These are phyloP conservation scores for Ceratocystiopsis brevicomis DNA, from an alignment of 2,329 filamentous ascomycete genomes.

Conservation along the genomic window DNA sequence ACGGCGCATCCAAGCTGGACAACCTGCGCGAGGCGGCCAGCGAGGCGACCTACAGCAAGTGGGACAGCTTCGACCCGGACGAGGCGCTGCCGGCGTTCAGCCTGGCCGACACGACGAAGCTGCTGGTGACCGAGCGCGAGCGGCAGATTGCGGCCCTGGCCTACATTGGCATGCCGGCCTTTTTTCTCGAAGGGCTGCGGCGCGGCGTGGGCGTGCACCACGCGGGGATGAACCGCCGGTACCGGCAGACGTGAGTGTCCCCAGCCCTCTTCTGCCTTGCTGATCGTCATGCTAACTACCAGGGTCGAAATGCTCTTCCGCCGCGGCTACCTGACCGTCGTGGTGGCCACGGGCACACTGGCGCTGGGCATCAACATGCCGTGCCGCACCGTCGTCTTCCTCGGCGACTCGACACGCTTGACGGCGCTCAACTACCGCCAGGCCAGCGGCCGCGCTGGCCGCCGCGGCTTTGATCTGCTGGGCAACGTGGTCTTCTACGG, in stretches of 20 bases:
- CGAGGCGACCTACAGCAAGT: constrained; percentile 30
- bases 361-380: constrained; percentile 71
- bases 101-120: constrained; percentile 43
- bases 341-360: constrained; percentile 59
- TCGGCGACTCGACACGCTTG: constrained; percentile 52
- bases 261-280: not conserved
- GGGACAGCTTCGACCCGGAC: constrained; percentile 48
- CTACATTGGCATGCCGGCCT: constrained; percentile 28
- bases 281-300: no score
- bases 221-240: constrained; percentile 59
- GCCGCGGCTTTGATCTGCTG: constrained; percentile 61
- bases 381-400: constrained; percentile 64
- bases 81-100: constrained; percentile 43
- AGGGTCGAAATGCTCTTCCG: constrained; percentile 57
- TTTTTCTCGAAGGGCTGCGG: constrained; percentile 39
- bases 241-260: constrained; percentile 40
- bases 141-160: constrained; percentile 31
- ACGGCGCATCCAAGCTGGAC: constrained; percentile 33
- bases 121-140: constrained; percentile 38
- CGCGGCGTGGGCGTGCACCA: constrained; percentile 63
- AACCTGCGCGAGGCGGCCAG: constrained; percentile 35
- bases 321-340: constrained; percentile 48
- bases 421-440: constrained; percentile 62
- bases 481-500: constrained; percentile 67
- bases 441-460: constrained; percentile 57